phyloP scores from a whole-genome alignment of 148 eudicot species.

The Rhododendron griersonianum region DNA sequence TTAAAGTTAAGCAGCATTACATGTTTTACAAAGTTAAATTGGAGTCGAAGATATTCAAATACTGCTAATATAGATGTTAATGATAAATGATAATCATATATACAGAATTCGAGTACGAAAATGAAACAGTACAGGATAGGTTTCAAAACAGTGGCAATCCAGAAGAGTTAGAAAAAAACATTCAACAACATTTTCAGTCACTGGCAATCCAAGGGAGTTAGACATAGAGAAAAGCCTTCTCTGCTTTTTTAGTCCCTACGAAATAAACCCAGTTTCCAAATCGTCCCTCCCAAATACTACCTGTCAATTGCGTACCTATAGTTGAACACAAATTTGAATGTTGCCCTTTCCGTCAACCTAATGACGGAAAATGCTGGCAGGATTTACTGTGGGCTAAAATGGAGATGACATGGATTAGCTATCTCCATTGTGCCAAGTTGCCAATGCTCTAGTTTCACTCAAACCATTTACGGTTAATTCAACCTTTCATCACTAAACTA shows the following conservation, averaged over 20 bases:
- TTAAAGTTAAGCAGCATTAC: constrained; percentile 1
- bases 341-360: neutral
- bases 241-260: too few species aligned
- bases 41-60: neutral
- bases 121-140: neutral
- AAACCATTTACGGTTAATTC: too few species aligned
- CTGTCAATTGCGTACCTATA: neutral
- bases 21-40: neutral
- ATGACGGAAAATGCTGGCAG: neutral
- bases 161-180: neutral
- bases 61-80: neutral
- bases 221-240: too few species aligned
- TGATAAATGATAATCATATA: neutral
- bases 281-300: neutral
- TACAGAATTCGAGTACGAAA: neutral
- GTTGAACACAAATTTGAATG: neutral
- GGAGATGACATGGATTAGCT: too few species aligned
- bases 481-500: too few species aligned
- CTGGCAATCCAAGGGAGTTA: neutral
- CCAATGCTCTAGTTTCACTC: too few species aligned
- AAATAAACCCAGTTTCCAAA: neutral
- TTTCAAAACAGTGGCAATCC: neutral
- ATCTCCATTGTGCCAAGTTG: too few species aligned
- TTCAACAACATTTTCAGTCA: neutral
- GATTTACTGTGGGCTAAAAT: too few species aligned